Conservation (phyloP, 169 alveolate genomes). For the Plasmodium falciparum region DNA sequence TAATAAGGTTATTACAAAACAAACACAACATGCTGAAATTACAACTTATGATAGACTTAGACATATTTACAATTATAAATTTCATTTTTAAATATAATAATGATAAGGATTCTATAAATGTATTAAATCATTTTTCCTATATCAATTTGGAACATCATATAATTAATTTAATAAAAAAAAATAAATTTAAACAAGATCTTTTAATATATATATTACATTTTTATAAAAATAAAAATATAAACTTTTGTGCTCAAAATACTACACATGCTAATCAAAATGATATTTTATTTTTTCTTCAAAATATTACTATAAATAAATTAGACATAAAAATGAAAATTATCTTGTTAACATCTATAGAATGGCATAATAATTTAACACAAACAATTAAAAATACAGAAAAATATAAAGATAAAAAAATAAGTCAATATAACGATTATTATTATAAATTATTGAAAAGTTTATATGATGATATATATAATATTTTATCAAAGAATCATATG, state of each 20-base stretch:
- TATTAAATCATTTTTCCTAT: neutral
- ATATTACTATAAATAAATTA: constrained; percentile 20
- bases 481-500: neutral
- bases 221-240: constrained; percentile 20
- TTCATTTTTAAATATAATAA: constrained; percentile 44
- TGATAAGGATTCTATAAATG: constrained; percentile 7
- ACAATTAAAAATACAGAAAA: neutral
- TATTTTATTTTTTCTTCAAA: constrained; percentile 1
- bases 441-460: constrained; percentile 27
- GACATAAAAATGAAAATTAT: constrained; percentile 75
- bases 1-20: constrained; percentile 15
- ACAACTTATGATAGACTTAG: constrained; percentile 54
- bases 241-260: neutral
- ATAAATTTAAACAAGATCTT: constrained; percentile 36
- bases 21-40: constrained; percentile 12
- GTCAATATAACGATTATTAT: constrained; percentile 31
- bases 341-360: constrained; percentile 47
- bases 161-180: constrained; percentile 37
- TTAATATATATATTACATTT: constrained; percentile 50
- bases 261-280: neutral
- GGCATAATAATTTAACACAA: neutral
- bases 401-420: neutral
- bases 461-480: constrained; percentile 43
- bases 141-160: constrained; percentile 21
- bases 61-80: constrained; percentile 63